Conservation (phyloP, 1,284 basidiomycete species). For the Ganoderma lucidum region DNA sequence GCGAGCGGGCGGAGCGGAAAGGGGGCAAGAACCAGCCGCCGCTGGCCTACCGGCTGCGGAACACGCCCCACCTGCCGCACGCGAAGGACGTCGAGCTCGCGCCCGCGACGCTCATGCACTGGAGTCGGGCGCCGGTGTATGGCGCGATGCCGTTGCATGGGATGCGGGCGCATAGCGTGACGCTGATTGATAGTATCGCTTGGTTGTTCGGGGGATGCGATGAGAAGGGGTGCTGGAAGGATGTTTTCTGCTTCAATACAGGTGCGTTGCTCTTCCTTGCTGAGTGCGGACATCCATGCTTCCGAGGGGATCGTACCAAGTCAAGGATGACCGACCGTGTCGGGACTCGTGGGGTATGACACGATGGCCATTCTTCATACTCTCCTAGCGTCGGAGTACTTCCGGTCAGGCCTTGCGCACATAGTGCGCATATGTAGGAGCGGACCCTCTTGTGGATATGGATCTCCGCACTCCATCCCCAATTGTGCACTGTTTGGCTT, state of each 20-base stretch:
- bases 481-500: background rate
- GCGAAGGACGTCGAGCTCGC: constrained; percentile 61
- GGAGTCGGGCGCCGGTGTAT: constrained; percentile 85
- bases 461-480: background rate
- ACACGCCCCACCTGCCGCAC: constrained; percentile 59
- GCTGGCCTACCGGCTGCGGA: constrained; percentile 32
- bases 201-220: constrained; percentile 95
- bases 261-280: constrained; percentile 53
- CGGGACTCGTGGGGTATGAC: background rate
- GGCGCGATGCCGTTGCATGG: constrained; percentile 77
- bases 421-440: background rate
- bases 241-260: constrained; percentile 88
- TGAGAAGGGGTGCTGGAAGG: constrained; percentile 77
- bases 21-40: constrained; percentile 13
- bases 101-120: constrained; percentile 80
- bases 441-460: background rate
- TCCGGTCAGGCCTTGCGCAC: background rate
- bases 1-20: constrained; percentile 17
- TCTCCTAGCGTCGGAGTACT: background rate
- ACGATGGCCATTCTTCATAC: background rate
- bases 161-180: constrained; percentile 87
- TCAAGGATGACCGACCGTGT: background rate
- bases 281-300: background rate
- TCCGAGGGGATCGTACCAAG: background rate
- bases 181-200: constrained; percentile 81